Evolutionary conservation across 257 asterid species (phyloP).

Genomic region (Coffea eugenioides): DNA sequence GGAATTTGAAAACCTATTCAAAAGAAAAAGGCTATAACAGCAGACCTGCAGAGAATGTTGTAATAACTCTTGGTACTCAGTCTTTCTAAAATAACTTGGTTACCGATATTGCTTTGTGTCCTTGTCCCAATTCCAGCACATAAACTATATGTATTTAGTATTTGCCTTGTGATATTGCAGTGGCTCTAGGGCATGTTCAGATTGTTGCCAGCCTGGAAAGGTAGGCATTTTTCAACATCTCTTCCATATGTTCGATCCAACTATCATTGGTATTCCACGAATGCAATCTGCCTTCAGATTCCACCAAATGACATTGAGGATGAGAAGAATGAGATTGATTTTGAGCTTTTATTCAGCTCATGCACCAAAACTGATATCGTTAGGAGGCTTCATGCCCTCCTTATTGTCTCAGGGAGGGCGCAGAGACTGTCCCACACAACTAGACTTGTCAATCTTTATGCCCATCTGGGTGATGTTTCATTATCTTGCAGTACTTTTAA

Average conservation of each 20-base stretch:
- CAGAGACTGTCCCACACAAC: slow-evolving; percentile 44
- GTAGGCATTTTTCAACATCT: slow-evolving; percentile 29
- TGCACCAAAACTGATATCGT: slow-evolving; percentile 44
- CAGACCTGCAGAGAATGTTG: background rate
- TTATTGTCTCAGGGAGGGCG: slow-evolving; percentile 65
- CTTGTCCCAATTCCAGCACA: background rate
- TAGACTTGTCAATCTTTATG: slow-evolving; percentile 63
- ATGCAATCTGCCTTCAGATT: slow-evolving; percentile 30
- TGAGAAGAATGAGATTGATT: slow-evolving; percentile 35
- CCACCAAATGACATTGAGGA: slow-evolving; percentile 28
- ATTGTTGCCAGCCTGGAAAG: slow-evolving; percentile 37
- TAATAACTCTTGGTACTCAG: background rate
- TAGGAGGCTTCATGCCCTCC: slow-evolving; percentile 65
- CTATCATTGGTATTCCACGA: slow-evolving; percentile 19
- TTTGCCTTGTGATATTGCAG: background rate
- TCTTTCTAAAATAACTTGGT: background rate
- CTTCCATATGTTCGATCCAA: slow-evolving; percentile 12
- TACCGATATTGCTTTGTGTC: background rate
- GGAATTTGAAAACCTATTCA: too few species aligned
- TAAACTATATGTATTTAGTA: too few species aligned
- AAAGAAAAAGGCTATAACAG: too few species aligned
- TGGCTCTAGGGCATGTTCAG: slow-evolving; percentile 30
- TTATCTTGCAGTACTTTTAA: slow-evolving; percentile 47
- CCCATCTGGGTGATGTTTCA: slow-evolving; percentile 60
- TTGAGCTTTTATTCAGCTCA: slow-evolving; percentile 52